These are phyloP conservation scores for Penicillium sp. DNA, from an alignment of 2,329 filamentous ascomycete species.

Conservation along the genomic window DNA sequence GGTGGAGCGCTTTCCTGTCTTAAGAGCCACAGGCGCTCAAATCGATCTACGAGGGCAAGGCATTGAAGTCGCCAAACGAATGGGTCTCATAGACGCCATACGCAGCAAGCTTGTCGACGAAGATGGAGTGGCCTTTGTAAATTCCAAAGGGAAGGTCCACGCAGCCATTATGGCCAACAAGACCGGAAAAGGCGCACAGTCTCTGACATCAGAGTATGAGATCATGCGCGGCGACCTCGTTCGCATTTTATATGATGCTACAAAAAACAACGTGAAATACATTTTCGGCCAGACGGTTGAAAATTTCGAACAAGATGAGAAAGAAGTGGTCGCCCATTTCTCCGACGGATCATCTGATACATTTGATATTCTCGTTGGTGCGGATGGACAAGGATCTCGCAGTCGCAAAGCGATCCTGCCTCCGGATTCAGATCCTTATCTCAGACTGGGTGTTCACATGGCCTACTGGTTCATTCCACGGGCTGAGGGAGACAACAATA, in stretches of 20 bases:
- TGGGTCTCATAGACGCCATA: slow-evolving; percentile 51
- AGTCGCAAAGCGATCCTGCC: slow-evolving; percentile 46
- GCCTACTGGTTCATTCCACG: slow-evolving; percentile 31
- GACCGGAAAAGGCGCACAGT: slow-evolving; percentile 45
- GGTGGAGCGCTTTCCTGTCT: slow-evolving; percentile 41
- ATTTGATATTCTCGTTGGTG: slow-evolving; percentile 57
- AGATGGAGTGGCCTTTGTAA: slow-evolving; percentile 48
- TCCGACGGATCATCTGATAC: slow-evolving; percentile 43
- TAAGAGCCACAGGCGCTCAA: slow-evolving; percentile 53
- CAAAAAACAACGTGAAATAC: slow-evolving; percentile 30
- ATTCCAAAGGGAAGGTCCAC: slow-evolving; percentile 37
- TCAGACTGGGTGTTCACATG: slow-evolving; percentile 20
- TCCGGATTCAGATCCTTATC: slow-evolving; percentile 16
- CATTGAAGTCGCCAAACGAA: slow-evolving; percentile 51
- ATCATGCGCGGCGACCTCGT: slow-evolving; percentile 61
- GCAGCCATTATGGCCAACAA: slow-evolving; percentile 45
- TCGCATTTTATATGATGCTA: slow-evolving; percentile 50
- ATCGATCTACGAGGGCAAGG: slow-evolving; percentile 56
- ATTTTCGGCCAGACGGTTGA: slow-evolving; percentile 34
- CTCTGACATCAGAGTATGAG: slow-evolving; percentile 58
- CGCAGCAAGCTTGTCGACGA: slow-evolving; percentile 47
- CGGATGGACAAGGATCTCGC: slow-evolving; percentile 56
- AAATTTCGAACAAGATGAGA: slow-evolving; percentile 32
- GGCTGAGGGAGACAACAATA: slow-evolving; percentile 19
- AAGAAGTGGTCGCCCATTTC: slow-evolving; percentile 42